Conservation (phyloP, 1,139 yeast species). For the Magnusiomyces sp. region DNA sequence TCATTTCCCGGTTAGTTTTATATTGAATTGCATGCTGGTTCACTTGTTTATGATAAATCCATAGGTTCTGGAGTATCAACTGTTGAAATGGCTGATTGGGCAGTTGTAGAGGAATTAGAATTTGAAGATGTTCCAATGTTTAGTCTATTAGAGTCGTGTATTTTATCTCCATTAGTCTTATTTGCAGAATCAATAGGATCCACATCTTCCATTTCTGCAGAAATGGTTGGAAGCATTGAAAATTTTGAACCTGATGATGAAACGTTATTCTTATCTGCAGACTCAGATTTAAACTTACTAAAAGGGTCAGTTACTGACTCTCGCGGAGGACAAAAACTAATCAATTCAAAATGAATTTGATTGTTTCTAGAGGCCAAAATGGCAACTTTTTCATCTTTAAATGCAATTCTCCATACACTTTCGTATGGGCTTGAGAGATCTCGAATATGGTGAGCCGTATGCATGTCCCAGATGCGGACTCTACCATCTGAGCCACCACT, state of each 20-base stretch:
- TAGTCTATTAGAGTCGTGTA: too few species aligned
- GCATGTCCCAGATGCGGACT: conserved; percentile 87
- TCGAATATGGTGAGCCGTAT: conserved; percentile 50
- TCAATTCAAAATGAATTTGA: conserved; percentile 33
- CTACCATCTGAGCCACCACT: conserved; percentile 85
- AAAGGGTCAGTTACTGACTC: conserved; percentile 13
- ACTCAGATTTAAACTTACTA: background rate
- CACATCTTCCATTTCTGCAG: background rate
- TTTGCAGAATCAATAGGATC: background rate
- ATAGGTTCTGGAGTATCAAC: conserved; percentile 1
- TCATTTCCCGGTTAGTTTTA: too few species aligned
- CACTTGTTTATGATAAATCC: background rate
- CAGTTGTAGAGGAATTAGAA: background rate
- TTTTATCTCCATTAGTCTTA: too few species aligned
- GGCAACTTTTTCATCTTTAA: conserved; percentile 35
- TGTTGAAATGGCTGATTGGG: background rate
- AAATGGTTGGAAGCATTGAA: background rate
- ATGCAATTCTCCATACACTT: conserved; percentile 38
- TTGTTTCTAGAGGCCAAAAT: conserved; percentile 33
- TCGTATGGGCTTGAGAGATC: conserved; percentile 32
- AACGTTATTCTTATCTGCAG: background rate
- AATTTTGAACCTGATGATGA: too few species aligned
- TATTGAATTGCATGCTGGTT: background rate
- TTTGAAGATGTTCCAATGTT: background rate
- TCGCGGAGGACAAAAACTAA: conserved; percentile 27